Conservation (phyloP, 495 filamentous ascomycete genomes). For the Margaritispora aquatica region DNA sequence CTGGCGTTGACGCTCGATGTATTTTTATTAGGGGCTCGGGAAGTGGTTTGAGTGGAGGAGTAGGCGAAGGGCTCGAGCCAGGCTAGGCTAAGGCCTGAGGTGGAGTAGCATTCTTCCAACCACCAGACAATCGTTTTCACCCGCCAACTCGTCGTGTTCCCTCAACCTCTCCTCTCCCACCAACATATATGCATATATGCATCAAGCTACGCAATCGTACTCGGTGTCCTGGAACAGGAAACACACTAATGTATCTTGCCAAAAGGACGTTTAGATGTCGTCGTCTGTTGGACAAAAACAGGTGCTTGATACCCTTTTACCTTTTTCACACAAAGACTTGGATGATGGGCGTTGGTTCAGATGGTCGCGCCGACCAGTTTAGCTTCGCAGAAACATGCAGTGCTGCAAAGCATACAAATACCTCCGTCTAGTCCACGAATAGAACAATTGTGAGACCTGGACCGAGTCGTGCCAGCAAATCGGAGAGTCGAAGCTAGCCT, state of each 20-base stretch:
- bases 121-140: neutral
- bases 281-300: neutral
- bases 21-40: neutral
- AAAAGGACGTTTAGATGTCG: neutral
- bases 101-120: neutral
- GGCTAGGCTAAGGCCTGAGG: no score
- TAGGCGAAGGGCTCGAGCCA: neutral
- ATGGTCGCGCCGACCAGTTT: neutral
- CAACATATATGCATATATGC: neutral
- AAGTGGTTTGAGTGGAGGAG: neutral
- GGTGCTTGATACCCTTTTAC: neutral
- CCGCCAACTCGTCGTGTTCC: neutral
- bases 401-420: slow-evolving; percentile 14
- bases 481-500: neutral
- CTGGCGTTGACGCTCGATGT: neutral
- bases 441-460: neutral
- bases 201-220: slow-evolving; percentile 1
- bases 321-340: neutral
- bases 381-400: slow-evolving; percentile 8
- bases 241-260: slow-evolving; percentile 4
- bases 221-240: slow-evolving; percentile 3
- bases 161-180: neutral
- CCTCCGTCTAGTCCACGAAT: slow-evolving; percentile 8
- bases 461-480: neutral
- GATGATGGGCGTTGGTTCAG: neutral